Conservation (phyloP, 2,329 filamentous ascomycete species). For the Sporothrix pseudoabietina region DNA sequence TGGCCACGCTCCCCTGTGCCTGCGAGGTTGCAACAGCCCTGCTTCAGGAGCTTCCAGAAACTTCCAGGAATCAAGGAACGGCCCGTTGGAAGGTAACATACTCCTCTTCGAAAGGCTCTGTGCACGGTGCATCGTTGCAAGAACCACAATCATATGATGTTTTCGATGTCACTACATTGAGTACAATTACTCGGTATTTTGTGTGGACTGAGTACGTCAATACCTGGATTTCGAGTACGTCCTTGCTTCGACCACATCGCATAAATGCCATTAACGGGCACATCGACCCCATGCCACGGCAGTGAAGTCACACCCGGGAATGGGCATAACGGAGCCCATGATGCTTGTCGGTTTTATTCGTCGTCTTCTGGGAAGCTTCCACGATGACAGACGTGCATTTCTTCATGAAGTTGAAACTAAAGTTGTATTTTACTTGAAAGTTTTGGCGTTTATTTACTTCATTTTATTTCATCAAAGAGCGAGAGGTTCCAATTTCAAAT, state of each 20-base stretch:
- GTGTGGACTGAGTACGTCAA: background rate
- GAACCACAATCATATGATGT: background rate
- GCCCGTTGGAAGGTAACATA: background rate
- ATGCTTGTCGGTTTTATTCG: background rate
- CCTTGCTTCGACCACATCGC: background rate
- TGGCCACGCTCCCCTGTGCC: background rate
- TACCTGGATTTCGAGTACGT: background rate
- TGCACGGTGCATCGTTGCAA: background rate
- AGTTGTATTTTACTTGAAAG: background rate
- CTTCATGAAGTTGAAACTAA: background rate
- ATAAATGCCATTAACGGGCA: background rate
- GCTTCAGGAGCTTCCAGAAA: background rate
- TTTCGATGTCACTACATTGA: background rate
- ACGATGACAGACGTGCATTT: background rate
- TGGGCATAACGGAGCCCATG: background rate
- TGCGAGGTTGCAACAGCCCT: slow-evolving; percentile 8
- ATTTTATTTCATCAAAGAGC: background rate
- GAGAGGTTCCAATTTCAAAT: too few species aligned
- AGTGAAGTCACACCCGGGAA: background rate
- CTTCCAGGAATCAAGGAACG: background rate
- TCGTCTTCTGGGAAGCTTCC: background rate
- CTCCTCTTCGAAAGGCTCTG: background rate
- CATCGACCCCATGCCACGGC: background rate
- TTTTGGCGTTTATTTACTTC: background rate
- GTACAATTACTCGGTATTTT: background rate